Conservation (phyloP, 1,284 basidiomycete species). For the Cutaneotrichosporon mucoides region DNA sequence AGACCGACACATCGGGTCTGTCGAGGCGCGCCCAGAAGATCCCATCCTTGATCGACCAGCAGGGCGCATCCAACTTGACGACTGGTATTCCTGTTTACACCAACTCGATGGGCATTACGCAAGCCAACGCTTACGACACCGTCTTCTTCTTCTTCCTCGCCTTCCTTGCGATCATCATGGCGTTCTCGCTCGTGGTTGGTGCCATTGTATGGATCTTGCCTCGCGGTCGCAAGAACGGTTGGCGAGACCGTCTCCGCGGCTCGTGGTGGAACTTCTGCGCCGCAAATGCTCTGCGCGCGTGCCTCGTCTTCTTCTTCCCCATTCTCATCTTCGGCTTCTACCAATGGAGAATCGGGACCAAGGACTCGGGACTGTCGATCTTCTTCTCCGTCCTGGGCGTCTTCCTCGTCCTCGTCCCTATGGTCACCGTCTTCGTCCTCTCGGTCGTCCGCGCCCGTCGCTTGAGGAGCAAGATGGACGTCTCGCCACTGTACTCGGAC, state of each 20-base stretch:
- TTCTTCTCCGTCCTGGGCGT: conserved; percentile 61
- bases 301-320: conserved; percentile 62
- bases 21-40: conserved; percentile 53
- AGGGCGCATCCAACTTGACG: conserved; percentile 50
- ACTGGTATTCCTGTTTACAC: conserved; percentile 77
- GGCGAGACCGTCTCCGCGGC: conserved; percentile 51
- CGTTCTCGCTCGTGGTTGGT: conserved; percentile 57
- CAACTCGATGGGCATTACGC: conserved; percentile 67
- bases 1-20: background rate
- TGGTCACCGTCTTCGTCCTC: conserved; percentile 49
- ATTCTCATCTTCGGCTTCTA: conserved; percentile 72
- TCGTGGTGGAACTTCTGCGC: conserved; percentile 52
- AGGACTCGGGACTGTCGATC: conserved; percentile 75
- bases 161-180: conserved; percentile 58
- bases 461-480: conserved; percentile 27
- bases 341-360: conserved; percentile 70
- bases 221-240: conserved; percentile 9
- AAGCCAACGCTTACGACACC: conserved; percentile 78
- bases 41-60: conserved; percentile 59
- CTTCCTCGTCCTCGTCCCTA: conserved; percentile 56
- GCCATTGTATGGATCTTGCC: conserved; percentile 47
- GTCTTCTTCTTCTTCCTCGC: conserved; percentile 68
- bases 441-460: conserved; percentile 30
- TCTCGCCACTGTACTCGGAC: conserved; percentile 45
- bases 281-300: conserved; percentile 52